phyloP scores from a whole-genome alignment of 2,329 filamentous ascomycete species.

The Emmonsia crescens region DNA sequence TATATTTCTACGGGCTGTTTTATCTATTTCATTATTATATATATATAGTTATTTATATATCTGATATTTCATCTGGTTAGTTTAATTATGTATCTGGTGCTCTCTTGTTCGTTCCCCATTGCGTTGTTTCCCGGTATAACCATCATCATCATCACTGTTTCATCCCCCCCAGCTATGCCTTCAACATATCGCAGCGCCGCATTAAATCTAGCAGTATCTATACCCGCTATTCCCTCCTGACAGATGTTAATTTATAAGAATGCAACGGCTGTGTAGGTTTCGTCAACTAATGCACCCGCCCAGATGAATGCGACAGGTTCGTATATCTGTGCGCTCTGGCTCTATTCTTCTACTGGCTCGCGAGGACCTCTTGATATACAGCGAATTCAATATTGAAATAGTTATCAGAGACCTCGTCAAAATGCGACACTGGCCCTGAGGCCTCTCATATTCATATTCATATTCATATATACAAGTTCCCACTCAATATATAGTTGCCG shows the following conservation, averaged over 20 bases:
- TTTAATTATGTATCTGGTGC: neutral
- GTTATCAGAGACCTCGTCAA: neutral
- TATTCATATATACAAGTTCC: neutral
- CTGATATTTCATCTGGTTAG: too few relatives aligned
- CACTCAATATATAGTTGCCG: neutral
- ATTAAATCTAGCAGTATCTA: neutral
- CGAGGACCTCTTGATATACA: neutral
- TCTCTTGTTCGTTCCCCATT: neutral
- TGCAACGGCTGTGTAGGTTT: neutral
- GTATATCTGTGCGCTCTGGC: neutral
- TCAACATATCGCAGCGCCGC: neutral
- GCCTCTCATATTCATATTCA: neutral
- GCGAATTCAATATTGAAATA: neutral
- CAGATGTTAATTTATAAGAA: neutral
- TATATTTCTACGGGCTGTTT: neutral
- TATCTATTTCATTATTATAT: neutral
- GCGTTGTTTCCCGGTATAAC: neutral
- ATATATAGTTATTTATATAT: too few relatives aligned
- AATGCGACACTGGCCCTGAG: neutral
- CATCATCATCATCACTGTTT: neutral
- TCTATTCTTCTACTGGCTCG: neutral
- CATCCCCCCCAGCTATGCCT: neutral
- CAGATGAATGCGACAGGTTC: neutral
- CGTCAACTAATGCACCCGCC: neutral
- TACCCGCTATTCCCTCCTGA: neutral